Base-by-base conservation (phyloP, 1,139 yeast genomes). In the Suhomyces bolitotheri region DNA sequence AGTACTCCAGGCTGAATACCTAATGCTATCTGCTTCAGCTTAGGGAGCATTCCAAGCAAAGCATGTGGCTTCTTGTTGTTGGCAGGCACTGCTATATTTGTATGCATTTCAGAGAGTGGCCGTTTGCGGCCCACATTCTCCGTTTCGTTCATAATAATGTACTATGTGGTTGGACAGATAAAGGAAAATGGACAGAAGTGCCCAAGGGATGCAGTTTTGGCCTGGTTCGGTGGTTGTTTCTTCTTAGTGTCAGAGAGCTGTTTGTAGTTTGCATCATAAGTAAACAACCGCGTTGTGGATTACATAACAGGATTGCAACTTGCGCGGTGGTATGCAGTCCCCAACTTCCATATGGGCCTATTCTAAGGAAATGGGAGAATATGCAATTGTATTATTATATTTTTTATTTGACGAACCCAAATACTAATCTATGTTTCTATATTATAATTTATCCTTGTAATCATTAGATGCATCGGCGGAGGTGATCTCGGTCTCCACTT, bases 21-120 rank as follows among this genome's bases (percentile, higher is more conserved):
- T 3, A 22, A 10, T 2, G 15, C 4, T 22, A 17, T 8, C 7
- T n/a, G 8, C 17, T 21, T 22, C 13, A 16, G n/a, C 7, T 31
- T 30, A 3, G 27, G 19, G 2, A 22, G 6, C 17, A 27, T 16
- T 4, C 22, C 25, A 14, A 33, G 25, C 23, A 27, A 12, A 7
- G 38, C 23, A 9, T 35, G 34, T 17, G 34, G 14, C 24, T 34
- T 35, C 12, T 35, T 35, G 14, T 35, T 32, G 17, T 17, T 21
- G 7, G 15, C n/a, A 3, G 34, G 32, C 6, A 33, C 31, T 4
- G 13, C 17, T 3, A 34, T 29, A 15, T 37, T 37, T 8, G 33
- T 16, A n/a, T 33, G 32, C 4, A 37, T 33, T 28, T 37, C 40
- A 6, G 40, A 37, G 8, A 37, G 37, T 4, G 36, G 37, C 16